A percentile compares a stretch with the other conserved stretches of the same genome.
Conservation (phyloP, 768 basidiomycete genomes). For the Clavulina sp. region DNA sequence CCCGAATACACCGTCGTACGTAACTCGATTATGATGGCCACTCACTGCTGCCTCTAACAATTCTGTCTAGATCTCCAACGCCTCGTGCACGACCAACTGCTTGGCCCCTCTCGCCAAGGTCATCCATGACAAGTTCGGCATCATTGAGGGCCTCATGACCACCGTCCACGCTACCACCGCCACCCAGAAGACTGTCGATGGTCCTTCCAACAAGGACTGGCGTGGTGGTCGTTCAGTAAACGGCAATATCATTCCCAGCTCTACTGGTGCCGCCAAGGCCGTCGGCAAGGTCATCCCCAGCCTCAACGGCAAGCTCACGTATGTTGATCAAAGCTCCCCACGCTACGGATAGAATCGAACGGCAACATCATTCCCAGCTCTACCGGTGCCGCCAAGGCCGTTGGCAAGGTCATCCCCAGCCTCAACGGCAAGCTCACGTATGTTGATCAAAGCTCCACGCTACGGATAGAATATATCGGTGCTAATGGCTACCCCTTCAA, state of each 20-base stretch:
- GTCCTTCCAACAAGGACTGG: slow-evolving; percentile 92
- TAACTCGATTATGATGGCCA: slow-evolving; percentile 13
- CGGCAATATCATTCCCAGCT: slow-evolving; percentile 98
- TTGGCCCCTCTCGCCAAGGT: slow-evolving; percentile 98
- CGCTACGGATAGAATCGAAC: neutral
- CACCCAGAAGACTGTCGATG: slow-evolving; percentile 90
- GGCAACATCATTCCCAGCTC: slow-evolving; percentile 99
- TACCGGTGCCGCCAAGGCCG: slow-evolving; percentile 97
- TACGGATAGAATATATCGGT: too few species aligned
- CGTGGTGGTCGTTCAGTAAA: slow-evolving; percentile 89
- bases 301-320: slow-evolving; percentile 97
- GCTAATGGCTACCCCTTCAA: slow-evolving; percentile 5
- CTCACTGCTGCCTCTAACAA: slow-evolving; percentile 1
- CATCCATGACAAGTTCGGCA: slow-evolving; percentile 90
- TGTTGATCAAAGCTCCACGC: neutral
- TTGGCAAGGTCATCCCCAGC: slow-evolving; percentile 90
- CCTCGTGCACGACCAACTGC: slow-evolving; percentile 99
- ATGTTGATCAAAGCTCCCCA: too few species aligned
- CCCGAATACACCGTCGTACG: slow-evolving; percentile 68
- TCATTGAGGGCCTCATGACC: slow-evolving; percentile 96
- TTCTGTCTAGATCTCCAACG: slow-evolving; percentile 68
- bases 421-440: slow-evolving; percentile 97
- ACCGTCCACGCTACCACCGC: slow-evolving; percentile 96
- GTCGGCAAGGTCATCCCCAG: slow-evolving; percentile 94
- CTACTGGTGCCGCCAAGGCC: slow-evolving; percentile 97